Evolutionary conservation across 441 rosid genomes (phyloP), one percentile per base, ranked within the genome.

Genomic region (Bocquillonia castaneifolia): DNA sequence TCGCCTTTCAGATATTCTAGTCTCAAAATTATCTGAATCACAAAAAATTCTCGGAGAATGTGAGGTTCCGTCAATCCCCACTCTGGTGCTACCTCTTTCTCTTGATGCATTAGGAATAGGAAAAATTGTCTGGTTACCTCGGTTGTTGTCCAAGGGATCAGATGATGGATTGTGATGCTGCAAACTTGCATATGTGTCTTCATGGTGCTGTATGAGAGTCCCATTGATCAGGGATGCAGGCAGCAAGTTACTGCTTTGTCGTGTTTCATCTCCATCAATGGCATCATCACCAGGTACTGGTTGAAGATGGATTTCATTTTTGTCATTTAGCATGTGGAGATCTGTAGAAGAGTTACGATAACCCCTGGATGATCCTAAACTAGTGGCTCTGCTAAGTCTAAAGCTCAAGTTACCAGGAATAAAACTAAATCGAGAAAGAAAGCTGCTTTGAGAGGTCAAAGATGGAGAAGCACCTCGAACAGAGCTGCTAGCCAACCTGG

Each of bases 391-490:
- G 66, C 82, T 78, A 57, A 90, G 76, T 60, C 96, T 83, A 75
- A 90, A 86, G 80, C 96, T 88, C 70, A 87, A 42, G 62, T 88
- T 88, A 54, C 93, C 92, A 59, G 93, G 95, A 76, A 81, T 23
- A 78, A 88, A 86, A 70, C 84, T 94, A 69, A 94, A 90, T 62
- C 92, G 94, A 72, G 97, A 86, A 70, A 88, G 87, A 61, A 84
- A 82, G 47, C 91, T 81, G 73, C 79, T 71, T 48, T 87, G 76
- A 66, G 85, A 82, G 10, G 72, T 74, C 54, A 76, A 71, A 17
- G 81, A 64, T 59, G 64, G 80, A 66, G 92, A 63, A 28, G 86
- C 74, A 59, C 87, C 86, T 77, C 68, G 78, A 34, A 66, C 78
- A 14, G 92, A 86, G 77, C 81, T 75, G 72, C 81, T 80, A 36